Conservation (phyloP, 108 stramenopile genomes). For the Cyclostephanos tholiformis region DNA sequence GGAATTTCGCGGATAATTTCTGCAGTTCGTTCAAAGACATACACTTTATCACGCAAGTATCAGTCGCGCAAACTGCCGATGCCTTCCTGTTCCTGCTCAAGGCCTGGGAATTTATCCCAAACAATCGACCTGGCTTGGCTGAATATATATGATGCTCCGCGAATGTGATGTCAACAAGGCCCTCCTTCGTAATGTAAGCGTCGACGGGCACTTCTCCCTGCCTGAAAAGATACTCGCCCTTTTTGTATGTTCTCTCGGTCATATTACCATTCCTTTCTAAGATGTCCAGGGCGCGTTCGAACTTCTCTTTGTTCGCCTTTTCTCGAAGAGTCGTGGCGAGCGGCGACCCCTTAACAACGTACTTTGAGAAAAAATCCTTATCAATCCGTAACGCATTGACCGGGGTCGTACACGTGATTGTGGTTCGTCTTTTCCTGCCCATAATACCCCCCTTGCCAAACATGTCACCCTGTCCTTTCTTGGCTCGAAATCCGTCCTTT, state of each 20-base stretch:
- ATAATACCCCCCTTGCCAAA: constrained; percentile 55
- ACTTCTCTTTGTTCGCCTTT: constrained; percentile 45
- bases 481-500: constrained; percentile 49
- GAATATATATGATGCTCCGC: constrained; percentile 47
- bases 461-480: constrained; percentile 52
- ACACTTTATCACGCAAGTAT: constrained; percentile 57
- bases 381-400: constrained; percentile 42
- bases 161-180: constrained; percentile 51
- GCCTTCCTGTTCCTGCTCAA: constrained; percentile 43
- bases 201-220: constrained; percentile 37
- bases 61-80: constrained; percentile 57
- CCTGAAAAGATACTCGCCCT: constrained; percentile 39
- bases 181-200: constrained; percentile 67
- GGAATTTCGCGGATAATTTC: constrained; percentile 52
- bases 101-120: constrained; percentile 41
- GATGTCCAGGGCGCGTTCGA: constrained; percentile 39
- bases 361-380: constrained; percentile 48
- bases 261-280: constrained; percentile 26
- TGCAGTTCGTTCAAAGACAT: constrained; percentile 59
- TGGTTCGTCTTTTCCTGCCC: constrained; percentile 31
- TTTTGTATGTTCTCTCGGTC: constrained; percentile 35
- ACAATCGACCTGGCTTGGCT: constrained; percentile 35
- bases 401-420: constrained; percentile 51
- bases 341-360: constrained; percentile 47
- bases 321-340: constrained; percentile 34